Base-by-base conservation (phyloP, 345 rosid species). In the Brassica incana region DNA sequence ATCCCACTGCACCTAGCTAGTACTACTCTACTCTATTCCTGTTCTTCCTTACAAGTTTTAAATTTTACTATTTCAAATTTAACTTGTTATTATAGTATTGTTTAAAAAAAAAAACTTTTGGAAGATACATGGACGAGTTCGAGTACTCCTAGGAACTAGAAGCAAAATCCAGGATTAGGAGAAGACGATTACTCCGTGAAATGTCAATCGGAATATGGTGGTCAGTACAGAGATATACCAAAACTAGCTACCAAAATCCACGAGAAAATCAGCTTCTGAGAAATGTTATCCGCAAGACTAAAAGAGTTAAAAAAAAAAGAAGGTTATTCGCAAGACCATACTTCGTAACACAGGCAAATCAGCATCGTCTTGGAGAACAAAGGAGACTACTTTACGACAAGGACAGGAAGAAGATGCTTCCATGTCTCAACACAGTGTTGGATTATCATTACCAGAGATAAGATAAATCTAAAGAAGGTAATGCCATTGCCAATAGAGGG, bases 221-320 rank as follows among this genome's bases (percentile, higher is more conserved):
- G 40, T 32, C 50, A 20, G 56, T n/a, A 74, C 0, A 79, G 25
- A 79, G 78, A 73, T 67, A 43, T 73, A 73, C 77, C 73, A 43
- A 78, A 72, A 10, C 67, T 18, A 18, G 0, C 18, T 73, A 72
- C 29, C 29, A 27, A 27, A 27, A 27, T 1, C 30, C 30, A 20
- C 32, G 1, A 73, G 74, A 20, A 67, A 79, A 48, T 32, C 82
- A 59, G 35, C 74, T 8, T 79, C 78, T 0, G 78, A 79, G 54
- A 79, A 73, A 60, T 59, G 70, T 33, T 79, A 69, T 32, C 82
- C 2, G 43, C 7, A 12, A 0, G 68, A 66, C 3, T 27, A 58
- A 18, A 29, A 16, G 18, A 16, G 18, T 16, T 16, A 16, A 16
- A 16, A 16, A 16, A 16, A 16, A 16, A 16, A 16, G 0, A 16